Conservation (phyloP, 768 basidiomycete genomes). For the Trametes gibbosa region DNA sequence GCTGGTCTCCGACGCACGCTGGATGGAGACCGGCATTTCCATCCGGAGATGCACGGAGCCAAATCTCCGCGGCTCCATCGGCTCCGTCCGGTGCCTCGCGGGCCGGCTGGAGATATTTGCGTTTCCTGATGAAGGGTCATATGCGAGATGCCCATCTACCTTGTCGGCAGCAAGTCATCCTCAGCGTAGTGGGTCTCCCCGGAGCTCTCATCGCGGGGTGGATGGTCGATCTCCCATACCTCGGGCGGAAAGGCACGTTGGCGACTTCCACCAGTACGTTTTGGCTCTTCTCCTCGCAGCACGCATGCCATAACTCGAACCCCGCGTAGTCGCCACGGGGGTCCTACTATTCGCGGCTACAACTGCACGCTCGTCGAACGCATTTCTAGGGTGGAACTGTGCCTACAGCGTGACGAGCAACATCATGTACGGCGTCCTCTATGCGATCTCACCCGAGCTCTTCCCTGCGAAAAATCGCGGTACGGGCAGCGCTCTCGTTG, state of each 20-base stretch:
- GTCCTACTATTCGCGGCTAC: constrained; percentile 58
- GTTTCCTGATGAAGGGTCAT: too few relatives aligned
- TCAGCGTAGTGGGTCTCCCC: constrained; percentile 56
- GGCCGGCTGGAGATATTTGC: too few relatives aligned
- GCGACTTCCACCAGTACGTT: constrained; percentile 45
- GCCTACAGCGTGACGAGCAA: constrained; percentile 56
- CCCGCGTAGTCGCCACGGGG: constrained; percentile 44
- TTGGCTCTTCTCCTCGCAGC: background rate
- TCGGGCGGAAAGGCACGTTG: constrained; percentile 55
- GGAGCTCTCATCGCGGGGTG: constrained; percentile 56
- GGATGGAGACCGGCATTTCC: too few relatives aligned
- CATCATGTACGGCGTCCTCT: constrained; percentile 51
- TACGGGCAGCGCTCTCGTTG: constrained; percentile 54
- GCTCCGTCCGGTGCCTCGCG: too few relatives aligned
- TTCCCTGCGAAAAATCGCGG: constrained; percentile 55
- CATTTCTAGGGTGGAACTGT: constrained; percentile 58
- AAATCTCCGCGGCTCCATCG: too few relatives aligned
- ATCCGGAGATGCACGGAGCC: too few relatives aligned
- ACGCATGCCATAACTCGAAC: constrained; percentile 8
- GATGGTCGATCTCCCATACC: constrained; percentile 46
- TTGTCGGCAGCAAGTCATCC: constrained; percentile 46
- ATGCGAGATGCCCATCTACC: background rate
- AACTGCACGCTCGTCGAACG: constrained; percentile 50
- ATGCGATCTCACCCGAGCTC: constrained; percentile 45
- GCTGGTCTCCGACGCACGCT: too few relatives aligned